Evolutionary conservation across 1,284 basidiomycete genomes (phyloP).

Genomic region (Ganoderma lucidum): DNA sequence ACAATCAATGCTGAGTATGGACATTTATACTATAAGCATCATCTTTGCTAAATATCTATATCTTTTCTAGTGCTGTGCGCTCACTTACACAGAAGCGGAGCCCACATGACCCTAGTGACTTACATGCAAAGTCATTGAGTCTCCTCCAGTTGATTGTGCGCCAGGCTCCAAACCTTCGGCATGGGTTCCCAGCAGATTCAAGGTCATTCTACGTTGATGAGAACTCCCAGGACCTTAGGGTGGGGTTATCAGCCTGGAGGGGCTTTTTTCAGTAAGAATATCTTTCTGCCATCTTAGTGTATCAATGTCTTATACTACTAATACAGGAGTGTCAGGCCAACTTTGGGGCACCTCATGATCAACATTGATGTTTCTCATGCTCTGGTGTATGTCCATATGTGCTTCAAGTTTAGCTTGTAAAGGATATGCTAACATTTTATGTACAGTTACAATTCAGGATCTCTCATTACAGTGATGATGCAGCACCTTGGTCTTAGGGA

Average conservation of each 20-base stretch:
- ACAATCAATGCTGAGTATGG: conserved; percentile 27
- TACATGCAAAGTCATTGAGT: conserved; percentile 32
- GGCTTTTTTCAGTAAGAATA: conserved; percentile 24
- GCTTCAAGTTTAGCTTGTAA: not conserved
- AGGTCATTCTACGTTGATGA: conserved; percentile 23
- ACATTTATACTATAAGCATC: not conserved
- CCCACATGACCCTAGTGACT: conserved; percentile 10
- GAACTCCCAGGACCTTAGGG: conserved; percentile 9
- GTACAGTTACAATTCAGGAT: conserved; percentile 15
- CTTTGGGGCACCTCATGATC: conserved; percentile 30
- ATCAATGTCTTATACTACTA: not conserved
- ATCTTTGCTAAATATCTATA: not conserved
- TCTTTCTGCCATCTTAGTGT: not conserved
- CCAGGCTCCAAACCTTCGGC: conserved; percentile 39
- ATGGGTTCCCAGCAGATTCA: conserved; percentile 33
- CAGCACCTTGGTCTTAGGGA: conserved; percentile 7
- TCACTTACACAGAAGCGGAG: conserved; percentile 16
- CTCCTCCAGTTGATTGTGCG: conserved; percentile 38
- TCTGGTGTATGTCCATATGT: conserved; percentile 27
- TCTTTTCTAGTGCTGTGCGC: conserved; percentile 17
- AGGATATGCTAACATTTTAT: not conserved
- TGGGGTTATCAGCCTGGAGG: conserved; percentile 29
- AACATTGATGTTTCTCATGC: conserved; percentile 38
- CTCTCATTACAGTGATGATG: conserved; percentile 12
- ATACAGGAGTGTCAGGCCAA: conserved; percentile 34